Conservation (phyloP, 768 basidiomycete genomes). For the Agaricus subrufescens region DNA sequence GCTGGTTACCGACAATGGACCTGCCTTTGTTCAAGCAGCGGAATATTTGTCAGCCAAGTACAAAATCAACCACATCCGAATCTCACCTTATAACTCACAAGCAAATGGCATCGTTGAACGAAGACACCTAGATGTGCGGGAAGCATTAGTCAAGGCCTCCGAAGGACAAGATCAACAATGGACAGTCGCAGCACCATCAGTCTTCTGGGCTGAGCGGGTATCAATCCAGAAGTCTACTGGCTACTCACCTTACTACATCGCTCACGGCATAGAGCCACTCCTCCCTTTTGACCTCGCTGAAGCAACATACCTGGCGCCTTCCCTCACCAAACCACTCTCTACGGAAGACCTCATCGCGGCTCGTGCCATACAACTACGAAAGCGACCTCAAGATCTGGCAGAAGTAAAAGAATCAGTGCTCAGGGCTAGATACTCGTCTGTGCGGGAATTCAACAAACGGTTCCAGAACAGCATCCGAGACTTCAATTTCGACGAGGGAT, state of each 20-base stretch:
- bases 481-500: no score
- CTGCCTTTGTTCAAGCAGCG: no score
- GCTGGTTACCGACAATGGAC: no score
- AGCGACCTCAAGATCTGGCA: slow-evolving; percentile 18
- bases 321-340: slow-evolving; percentile 4
- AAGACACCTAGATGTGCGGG: slow-evolving; percentile 23
- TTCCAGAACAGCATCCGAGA: no score
- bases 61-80: slow-evolving; percentile 32
- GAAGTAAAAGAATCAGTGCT: slow-evolving; percentile 14
- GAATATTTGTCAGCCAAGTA: no score
- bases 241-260: slow-evolving; percentile 30
- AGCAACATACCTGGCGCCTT: slow-evolving; percentile 12
- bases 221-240: slow-evolving; percentile 25
- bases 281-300: no score
- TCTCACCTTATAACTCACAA: slow-evolving; percentile 36
- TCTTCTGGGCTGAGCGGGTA: slow-evolving; percentile 29
- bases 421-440: slow-evolving; percentile 3
- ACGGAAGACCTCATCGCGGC: slow-evolving; percentile 18
- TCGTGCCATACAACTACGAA: slow-evolving; percentile 20
- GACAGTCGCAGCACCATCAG: slow-evolving; percentile 18
- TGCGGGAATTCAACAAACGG: no score
- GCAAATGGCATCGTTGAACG: slow-evolving; percentile 34
- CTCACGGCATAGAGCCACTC: slow-evolving; percentile 28
- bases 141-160: slow-evolving; percentile 24
- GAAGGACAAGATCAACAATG: slow-evolving; percentile 26